phyloP scores from a whole-genome alignment of 2,329 filamentous ascomycete species.

The Beauveria varroae region DNA sequence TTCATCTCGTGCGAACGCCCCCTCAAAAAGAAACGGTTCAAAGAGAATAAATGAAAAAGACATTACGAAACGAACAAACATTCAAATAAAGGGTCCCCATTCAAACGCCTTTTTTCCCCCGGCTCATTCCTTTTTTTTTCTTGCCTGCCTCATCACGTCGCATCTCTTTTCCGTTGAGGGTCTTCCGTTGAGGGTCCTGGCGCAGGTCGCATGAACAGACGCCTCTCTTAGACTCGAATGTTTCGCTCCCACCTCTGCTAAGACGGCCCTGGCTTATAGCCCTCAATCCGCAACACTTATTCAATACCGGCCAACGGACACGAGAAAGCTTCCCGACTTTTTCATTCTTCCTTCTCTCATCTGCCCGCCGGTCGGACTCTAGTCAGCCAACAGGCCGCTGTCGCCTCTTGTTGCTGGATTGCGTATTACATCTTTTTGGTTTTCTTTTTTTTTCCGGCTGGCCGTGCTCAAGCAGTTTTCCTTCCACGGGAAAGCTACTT shows the following conservation, averaged over 20 bases:
- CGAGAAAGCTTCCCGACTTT: constrained; percentile 7
- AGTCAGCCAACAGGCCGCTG: neutral
- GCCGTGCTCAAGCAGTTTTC: neutral
- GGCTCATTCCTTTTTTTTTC: neutral
- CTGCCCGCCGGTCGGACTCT: neutral
- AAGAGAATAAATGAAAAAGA: neutral
- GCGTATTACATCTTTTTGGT: constrained; percentile 11
- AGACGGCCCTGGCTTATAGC: neutral
- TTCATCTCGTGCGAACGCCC: neutral
- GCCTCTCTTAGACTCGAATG: neutral
- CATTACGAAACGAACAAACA: neutral
- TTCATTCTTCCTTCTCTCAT: constrained; percentile 13
- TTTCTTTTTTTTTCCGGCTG: neutral
- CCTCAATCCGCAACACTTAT: neutral
- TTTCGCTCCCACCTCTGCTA: neutral
- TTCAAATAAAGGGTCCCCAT: neutral
- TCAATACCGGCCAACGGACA: neutral
- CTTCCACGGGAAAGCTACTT: neutral
- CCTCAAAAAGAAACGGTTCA: neutral
- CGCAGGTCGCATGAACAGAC: neutral
- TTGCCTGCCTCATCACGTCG: neutral
- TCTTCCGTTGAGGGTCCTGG: neutral
- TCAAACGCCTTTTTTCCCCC: neutral
- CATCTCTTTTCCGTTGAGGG: neutral
- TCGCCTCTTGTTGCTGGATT: constrained; percentile 19